Conservation (phyloP, 148 eudicot species). For the Oxyria digyna region DNA sequence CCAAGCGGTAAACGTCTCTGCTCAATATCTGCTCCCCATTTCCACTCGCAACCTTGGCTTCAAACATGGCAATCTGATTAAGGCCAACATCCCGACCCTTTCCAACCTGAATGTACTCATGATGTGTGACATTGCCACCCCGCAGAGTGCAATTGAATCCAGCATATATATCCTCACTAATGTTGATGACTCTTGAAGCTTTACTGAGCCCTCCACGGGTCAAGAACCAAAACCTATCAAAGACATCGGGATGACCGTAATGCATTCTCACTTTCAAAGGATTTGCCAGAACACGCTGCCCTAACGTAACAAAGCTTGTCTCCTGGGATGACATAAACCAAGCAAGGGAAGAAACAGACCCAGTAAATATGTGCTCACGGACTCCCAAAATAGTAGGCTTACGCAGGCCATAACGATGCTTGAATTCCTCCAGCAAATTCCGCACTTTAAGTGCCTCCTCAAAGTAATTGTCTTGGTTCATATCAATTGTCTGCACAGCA, state of each 20-base stretch:
- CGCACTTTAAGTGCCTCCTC: constrained; percentile 92
- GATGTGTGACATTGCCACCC: constrained; percentile 91
- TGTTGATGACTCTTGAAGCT: constrained; percentile 82
- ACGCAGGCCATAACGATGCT: constrained; percentile 52
- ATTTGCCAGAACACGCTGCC: constrained; percentile 90
- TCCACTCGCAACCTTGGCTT: constrained; percentile 86
- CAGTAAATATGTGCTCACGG: constrained; percentile 86
- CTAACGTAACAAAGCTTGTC: constrained; percentile 85
- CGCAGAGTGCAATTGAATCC: constrained; percentile 87
- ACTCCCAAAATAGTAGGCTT: constrained; percentile 91
- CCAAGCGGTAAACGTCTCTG: constrained; percentile 82
- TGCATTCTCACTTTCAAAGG: constrained; percentile 90
- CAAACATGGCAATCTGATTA: constrained; percentile 89
- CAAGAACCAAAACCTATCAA: constrained; percentile 89
- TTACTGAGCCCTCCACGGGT: constrained; percentile 89
- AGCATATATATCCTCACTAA: constrained; percentile 93
- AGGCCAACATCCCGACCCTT: constrained; percentile 95
- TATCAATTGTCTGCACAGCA: constrained; percentile 92
- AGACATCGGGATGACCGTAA: constrained; percentile 95
- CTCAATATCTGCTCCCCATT: constrained; percentile 86
- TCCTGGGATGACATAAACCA: constrained; percentile 97
- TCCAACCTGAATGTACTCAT: constrained; percentile 87
- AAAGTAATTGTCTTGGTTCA: constrained; percentile 95
- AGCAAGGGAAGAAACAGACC: constrained; percentile 88
- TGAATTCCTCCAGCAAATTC: constrained; percentile 79